These are phyloP conservation scores for Triticum dicoccoides DNA, from an alignment of 176 grass and related monocot genomes.

Conservation along the genomic window DNA sequence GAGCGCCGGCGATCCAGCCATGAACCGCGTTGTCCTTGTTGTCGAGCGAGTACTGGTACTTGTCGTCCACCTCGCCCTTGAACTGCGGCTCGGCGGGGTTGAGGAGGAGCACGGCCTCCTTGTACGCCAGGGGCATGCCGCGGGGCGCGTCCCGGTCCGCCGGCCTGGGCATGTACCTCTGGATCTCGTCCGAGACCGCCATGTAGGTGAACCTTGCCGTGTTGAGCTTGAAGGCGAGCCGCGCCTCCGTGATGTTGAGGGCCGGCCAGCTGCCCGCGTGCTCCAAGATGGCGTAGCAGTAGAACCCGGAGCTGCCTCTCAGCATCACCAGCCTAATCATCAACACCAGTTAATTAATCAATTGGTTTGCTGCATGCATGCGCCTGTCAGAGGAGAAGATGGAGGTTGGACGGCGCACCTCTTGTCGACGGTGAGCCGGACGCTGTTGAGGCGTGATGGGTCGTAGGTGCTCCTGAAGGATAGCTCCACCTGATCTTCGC, in stretches of 20 bases:
- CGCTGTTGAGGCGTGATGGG: conserved; percentile 25
- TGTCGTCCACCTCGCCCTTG: conserved; percentile 88
- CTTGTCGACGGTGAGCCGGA: conserved; percentile 49
- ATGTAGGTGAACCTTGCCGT: conserved; percentile 66
- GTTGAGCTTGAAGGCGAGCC: conserved; percentile 65
- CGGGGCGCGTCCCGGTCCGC: conserved; percentile 41
- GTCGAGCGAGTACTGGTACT: conserved; percentile 73
- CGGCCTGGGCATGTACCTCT: conserved; percentile 60
- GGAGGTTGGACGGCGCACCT: conserved; percentile 30
- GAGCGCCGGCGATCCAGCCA: conserved; percentile 53
- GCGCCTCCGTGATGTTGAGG: conserved; percentile 41
- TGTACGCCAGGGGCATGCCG: conserved; percentile 51
- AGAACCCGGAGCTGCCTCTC: conserved; percentile 61
- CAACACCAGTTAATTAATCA: background rate
- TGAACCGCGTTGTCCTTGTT: conserved; percentile 62
- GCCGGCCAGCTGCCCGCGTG: conserved; percentile 40
- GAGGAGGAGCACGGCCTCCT: conserved; percentile 64
- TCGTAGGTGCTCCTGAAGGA: conserved; percentile 70
- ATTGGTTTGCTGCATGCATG: background rate
- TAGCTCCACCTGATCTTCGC: conserved; percentile 56
- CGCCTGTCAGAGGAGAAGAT: background rate
- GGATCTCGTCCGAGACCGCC: conserved; percentile 58
- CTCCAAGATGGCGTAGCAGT: conserved; percentile 66
- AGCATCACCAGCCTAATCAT: conserved; percentile 59
- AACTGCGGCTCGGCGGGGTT: conserved; percentile 51